Evolutionary conservation across 116 monocot species (phyloP), one percentile per base, ranked within the genome.

Genomic region (Cymodocea nodosa): DNA sequence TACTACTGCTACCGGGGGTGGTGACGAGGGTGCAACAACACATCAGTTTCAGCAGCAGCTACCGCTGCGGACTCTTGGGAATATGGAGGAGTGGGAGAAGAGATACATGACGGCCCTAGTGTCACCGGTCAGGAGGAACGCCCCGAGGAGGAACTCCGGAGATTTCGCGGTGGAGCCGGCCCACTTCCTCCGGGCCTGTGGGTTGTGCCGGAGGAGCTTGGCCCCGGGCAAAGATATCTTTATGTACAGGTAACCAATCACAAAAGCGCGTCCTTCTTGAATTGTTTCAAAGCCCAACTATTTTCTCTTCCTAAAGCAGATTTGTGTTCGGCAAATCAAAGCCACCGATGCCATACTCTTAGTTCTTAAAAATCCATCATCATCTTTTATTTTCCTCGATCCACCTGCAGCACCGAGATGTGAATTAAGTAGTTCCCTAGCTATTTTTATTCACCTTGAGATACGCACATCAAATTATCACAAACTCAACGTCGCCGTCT

Each of bases 201-300:
- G 69, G 6, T 62, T 80, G 36, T 84, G 84, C 80, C 80, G 73
- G 14, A 82, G 82, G 68, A 75, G 78, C 58, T 74, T 92, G 39
- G 82, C 69, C 4, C 84, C 74, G 2, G 84, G 84, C 6, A 77
- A 70, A 30, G 84, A 84, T 50, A 84, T 52, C 56, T 84, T 68
- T 77, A 84, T 84, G 80, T 84, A 84, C 24, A 80, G 80, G 84
- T 84, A 77, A 34, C 15, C 44, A 17, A n/a, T n/a, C n/a, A 3
- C 14, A 10, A 36, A 52, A 39, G 39, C 39, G 39, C 39, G 7
- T 39, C 9, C 39, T 4, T 39, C 39, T 39, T 39, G 39, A 6
- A 6, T 39, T 39, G 39, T 4, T 39, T 10, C 30, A 30, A 30
- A 30, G 1, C 44, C 12, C 11, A 44, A 6, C 44, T 10, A 44